Conservation (phyloP, 2,329 filamentous ascomycete species). For the Paecilomyces sp. region DNA sequence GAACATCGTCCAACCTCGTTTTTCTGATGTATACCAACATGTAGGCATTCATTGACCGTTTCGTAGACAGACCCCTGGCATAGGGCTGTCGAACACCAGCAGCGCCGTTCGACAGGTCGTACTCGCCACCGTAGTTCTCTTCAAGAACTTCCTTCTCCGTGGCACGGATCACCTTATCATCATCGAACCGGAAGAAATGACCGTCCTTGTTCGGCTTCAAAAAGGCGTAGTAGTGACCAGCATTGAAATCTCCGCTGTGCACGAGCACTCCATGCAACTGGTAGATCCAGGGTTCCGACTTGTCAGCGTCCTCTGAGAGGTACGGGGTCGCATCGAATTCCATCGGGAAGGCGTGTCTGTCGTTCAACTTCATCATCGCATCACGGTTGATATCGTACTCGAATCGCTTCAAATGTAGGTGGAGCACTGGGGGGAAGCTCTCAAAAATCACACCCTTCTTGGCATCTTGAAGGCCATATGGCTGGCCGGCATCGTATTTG, state of each 20-base stretch:
- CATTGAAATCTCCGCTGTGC: slow-evolving; percentile 93
- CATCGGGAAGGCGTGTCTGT: slow-evolving; percentile 43
- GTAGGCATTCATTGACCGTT: slow-evolving; percentile 79
- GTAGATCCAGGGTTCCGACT: slow-evolving; percentile 83
- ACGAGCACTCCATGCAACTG: slow-evolving; percentile 92
- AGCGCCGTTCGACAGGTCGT: slow-evolving; percentile 53
- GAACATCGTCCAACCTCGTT: slow-evolving; percentile 71
- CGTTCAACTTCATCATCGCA: slow-evolving; percentile 91
- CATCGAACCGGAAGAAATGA: slow-evolving; percentile 94
- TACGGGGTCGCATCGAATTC: slow-evolving; percentile 66
- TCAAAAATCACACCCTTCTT: slow-evolving; percentile 98
- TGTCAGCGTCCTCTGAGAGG: slow-evolving; percentile 77
- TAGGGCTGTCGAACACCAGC: slow-evolving; percentile 56
- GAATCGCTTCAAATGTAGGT: slow-evolving; percentile 93
- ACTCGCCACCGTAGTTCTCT: slow-evolving; percentile 94
- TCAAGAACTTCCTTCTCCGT: slow-evolving; percentile 87
- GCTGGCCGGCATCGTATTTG: slow-evolving; percentile 88
- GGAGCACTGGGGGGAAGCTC: slow-evolving; percentile 86
- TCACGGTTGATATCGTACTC: slow-evolving; percentile 95
- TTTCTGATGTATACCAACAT: slow-evolving; percentile 98
- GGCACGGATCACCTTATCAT: slow-evolving; percentile 92
- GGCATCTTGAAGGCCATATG: slow-evolving; percentile 88
- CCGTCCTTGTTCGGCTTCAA: slow-evolving; percentile 89
- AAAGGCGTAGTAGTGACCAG: slow-evolving; percentile 97
- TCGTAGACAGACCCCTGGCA: slow-evolving; percentile 56